Base-by-base conservation (phyloP, 2,329 filamentous ascomycete species). In the Ascochyta viciae-villosae region DNA sequence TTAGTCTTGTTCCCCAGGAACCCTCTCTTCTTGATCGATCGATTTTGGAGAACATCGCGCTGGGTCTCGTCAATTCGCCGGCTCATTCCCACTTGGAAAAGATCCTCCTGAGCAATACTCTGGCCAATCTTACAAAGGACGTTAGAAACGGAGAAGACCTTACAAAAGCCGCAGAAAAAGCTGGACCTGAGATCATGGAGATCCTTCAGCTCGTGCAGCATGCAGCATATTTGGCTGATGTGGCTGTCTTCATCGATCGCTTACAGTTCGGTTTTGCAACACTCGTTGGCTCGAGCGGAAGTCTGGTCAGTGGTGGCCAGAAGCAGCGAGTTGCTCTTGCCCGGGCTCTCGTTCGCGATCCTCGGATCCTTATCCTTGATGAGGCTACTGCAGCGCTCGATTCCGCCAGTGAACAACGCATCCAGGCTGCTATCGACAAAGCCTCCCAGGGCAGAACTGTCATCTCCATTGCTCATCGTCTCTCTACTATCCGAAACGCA, bases 301-400 rank as follows among this genome's bases (percentile, higher is more conserved):
- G 79, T 33, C 77, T 85, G 6, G 76, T 87, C 29, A 85, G 82
- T 43, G 85, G 85, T 50, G 78, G 76, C 0, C 85, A 88, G 65
- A 81, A 83, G 47, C 86, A 88, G 64, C 78, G 85, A 5, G 77
- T 88, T 49, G 84, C 84, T 7, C 77, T 88, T 6, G 85, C 86
- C 1, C 77, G 85, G 16, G 75, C 75, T 5, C 73, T 88, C 13
- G 80, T 88, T 27, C 77, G 81, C 3, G 78, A 87, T 41, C 85
- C 85, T 2, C 77, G 77, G 45, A 82, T 88, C 8, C 75, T 88
- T 3, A 77, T 88, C 10, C 75, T 88, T 2, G 86, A 88, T 40
- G 86, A 88, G 65, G 85, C 85, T 2, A 88, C 86, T 1, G 81
- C 84, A 0, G 80, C 85, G 1, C 77, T 88, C 0, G 86, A 88